These are phyloP conservation scores for Seminavis robusta DNA, from an alignment of 108 stramenopile species.

Conservation along the genomic window DNA sequence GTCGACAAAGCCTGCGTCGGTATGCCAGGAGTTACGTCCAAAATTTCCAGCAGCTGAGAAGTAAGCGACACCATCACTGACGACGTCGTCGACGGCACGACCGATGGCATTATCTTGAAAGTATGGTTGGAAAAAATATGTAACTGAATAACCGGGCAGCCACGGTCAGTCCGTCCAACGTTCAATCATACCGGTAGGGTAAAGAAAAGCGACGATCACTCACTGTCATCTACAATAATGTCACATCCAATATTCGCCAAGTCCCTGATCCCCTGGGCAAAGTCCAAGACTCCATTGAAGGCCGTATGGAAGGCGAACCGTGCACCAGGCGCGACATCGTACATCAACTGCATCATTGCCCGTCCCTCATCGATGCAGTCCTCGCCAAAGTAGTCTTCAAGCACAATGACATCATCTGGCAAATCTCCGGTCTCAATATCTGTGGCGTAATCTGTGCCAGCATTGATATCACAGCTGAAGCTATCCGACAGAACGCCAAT, in stretches of 20 bases:
- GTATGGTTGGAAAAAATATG: not conserved
- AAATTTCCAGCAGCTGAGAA: slow-evolving; percentile 19
- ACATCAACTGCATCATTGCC: slow-evolving; percentile 28
- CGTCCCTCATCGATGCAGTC: slow-evolving; percentile 24
- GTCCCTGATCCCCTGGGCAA: not conserved
- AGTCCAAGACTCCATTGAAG: not conserved
- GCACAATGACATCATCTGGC: slow-evolving; percentile 1
- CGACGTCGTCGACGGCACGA: not conserved
- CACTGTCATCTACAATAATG: not conserved
- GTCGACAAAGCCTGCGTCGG: slow-evolving; percentile 3
- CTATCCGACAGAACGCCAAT: slow-evolving; percentile 28
- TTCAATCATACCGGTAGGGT: too few species aligned
- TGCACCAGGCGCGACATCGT: slow-evolving; percentile 20
- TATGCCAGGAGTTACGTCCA: slow-evolving; percentile 5
- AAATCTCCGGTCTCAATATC: slow-evolving; percentile 22
- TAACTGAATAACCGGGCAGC: too few species aligned
- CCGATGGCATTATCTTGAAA: not conserved
- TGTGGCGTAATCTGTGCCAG: not conserved
- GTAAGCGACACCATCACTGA: slow-evolving; percentile 12
- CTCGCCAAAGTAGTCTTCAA: not conserved
- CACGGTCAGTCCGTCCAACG: too few species aligned
- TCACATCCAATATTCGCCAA: not conserved
- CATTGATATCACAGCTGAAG: not conserved
- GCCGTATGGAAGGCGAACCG: not conserved
- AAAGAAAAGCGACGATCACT: too few species aligned